A percentile compares a stretch with the other conserved stretches of the same genome.
Conservation (phyloP, 495 filamentous ascomycete genomes). For the Lasiosphaeris hirsuta region DNA sequence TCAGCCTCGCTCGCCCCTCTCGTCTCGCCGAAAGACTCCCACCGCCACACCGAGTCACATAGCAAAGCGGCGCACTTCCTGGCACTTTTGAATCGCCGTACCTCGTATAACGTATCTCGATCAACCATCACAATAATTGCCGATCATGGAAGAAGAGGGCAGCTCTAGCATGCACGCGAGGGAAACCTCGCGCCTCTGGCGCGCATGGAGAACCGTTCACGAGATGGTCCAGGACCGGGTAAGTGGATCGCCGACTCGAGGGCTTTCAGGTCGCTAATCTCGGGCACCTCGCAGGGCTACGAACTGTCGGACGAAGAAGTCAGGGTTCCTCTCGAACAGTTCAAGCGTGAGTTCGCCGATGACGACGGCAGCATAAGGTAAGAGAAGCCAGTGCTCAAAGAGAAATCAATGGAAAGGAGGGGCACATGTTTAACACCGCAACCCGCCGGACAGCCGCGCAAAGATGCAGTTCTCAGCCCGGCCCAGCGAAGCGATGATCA, state of each 20-base stretch:
- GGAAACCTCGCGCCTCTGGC: slow-evolving; percentile 75
- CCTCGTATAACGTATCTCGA: background rate
- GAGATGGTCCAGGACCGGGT: slow-evolving; percentile 85
- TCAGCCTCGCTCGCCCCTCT: background rate
- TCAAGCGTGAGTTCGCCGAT: slow-evolving; percentile 63
- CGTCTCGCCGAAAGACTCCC: too few relatives aligned
- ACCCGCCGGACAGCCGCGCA: slow-evolving; percentile 56
- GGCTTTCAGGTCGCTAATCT: background rate
- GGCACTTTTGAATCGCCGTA: too few relatives aligned
- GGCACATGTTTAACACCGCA: background rate
- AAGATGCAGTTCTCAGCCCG: slow-evolving; percentile 82
- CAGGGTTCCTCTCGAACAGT: slow-evolving; percentile 72
- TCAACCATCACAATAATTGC: slow-evolving; percentile 11
- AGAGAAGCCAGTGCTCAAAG: slow-evolving; percentile 16
- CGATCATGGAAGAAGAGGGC: slow-evolving; percentile 54
- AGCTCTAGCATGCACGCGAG: slow-evolving; percentile 45
- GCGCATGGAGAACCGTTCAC: slow-evolving; percentile 80
- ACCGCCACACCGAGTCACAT: too few relatives aligned
- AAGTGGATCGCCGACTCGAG: slow-evolving; percentile 25
- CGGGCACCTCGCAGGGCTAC: slow-evolving; percentile 64
- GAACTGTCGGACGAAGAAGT: slow-evolving; percentile 87
- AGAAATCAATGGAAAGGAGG: too few relatives aligned
- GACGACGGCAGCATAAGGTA: slow-evolving; percentile 70
- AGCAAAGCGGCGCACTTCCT: too few relatives aligned
- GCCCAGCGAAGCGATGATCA: slow-evolving; percentile 76